phyloP scores from a whole-genome alignment of 768 basidiomycete species.

The Dacryopinax spathularia region DNA sequence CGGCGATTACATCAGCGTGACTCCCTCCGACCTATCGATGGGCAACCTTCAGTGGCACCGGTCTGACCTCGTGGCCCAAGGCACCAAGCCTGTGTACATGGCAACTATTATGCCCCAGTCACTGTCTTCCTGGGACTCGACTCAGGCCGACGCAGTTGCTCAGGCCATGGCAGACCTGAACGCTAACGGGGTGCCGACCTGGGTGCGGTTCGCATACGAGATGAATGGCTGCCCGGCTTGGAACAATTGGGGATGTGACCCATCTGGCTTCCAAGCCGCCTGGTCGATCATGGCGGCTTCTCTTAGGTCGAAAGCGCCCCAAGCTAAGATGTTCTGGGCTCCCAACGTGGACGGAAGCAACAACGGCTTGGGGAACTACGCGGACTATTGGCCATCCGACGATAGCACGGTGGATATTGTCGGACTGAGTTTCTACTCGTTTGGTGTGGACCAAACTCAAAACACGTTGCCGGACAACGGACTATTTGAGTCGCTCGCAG shows the following conservation, averaged over 20 bases:
- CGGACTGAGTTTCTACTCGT: conserved; percentile 9
- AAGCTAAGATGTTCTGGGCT: conserved; percentile 5
- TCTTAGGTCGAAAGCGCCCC: neutral
- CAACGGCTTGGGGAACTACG: conserved; percentile 6
- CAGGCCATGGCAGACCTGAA: conserved; percentile 7
- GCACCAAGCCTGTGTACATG: conserved; percentile 9
- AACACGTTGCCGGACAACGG: conserved; percentile 1
- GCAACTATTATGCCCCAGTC: conserved; percentile 11
- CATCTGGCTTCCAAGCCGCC: conserved; percentile 4
- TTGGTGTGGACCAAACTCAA: conserved; percentile 4
- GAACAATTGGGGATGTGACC: conserved; percentile 9
- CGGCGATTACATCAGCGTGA: conserved; percentile 8
- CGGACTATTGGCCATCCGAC: conserved; percentile 7
- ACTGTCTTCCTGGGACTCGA: conserved; percentile 2
- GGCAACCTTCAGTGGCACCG: conserved; percentile 8
- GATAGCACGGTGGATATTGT: conserved; percentile 10
- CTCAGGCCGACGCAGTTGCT: conserved; percentile 9
- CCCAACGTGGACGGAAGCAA: conserved; percentile 9
- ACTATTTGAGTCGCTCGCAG: neutral
- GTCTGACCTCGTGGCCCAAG: conserved; percentile 4
- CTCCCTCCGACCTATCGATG: neutral
- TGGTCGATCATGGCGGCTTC: neutral
- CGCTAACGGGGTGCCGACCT: conserved; percentile 9
- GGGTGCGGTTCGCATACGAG: conserved; percentile 12
- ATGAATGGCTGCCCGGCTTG: conserved; percentile 10